These are phyloP conservation scores for Kurtzmaniella quercitrusa DNA, from an alignment of 1,139 yeast genomes.

Conservation along the genomic window DNA sequence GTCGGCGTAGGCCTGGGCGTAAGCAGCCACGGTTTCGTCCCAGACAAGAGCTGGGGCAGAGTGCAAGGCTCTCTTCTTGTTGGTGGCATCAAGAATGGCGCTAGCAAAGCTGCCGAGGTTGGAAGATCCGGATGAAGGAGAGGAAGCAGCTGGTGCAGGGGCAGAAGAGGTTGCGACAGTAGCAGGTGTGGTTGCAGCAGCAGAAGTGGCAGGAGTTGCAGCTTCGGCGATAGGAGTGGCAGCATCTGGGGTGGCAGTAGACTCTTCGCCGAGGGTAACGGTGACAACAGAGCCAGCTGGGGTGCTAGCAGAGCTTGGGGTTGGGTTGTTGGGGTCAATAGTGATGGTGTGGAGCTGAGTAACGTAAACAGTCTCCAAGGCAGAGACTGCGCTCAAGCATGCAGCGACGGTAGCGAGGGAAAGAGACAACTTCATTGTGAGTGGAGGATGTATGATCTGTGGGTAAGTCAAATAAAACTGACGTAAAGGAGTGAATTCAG, in stretches of 20 bases:
- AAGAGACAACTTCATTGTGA: slow-evolving; percentile 15
- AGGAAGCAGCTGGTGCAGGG: slow-evolving; percentile 4
- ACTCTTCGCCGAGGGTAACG: neutral
- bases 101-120: slow-evolving; percentile 20
- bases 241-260: slow-evolving; percentile 9
- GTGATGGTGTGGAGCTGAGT: slow-evolving; percentile 23
- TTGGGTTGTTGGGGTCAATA: slow-evolving; percentile 12
- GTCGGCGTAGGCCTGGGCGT: slow-evolving; percentile 70
- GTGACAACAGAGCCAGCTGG: slow-evolving; percentile 5
- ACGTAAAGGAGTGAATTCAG: slow-evolving; percentile 1
- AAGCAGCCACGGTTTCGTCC: slow-evolving; percentile 57
- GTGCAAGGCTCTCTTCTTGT: slow-evolving; percentile 64
- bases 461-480: neutral
- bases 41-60: slow-evolving; percentile 58
- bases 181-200: slow-evolving; percentile 4
- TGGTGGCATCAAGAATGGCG: slow-evolving; percentile 55
- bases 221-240: slow-evolving; percentile 8
- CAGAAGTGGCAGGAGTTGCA: slow-evolving; percentile 4
- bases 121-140: slow-evolving; percentile 17
- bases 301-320: slow-evolving; percentile 5
- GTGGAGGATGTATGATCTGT: slow-evolving; percentile 4
- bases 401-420: slow-evolving; percentile 15
- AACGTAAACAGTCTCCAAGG: slow-evolving; percentile 18
- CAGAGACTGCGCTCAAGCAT: slow-evolving; percentile 14
- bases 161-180: slow-evolving; percentile 7